Evolutionary conservation across 23 red algal species (phyloP).

Genomic region (Gracilaria domingensis): DNA sequence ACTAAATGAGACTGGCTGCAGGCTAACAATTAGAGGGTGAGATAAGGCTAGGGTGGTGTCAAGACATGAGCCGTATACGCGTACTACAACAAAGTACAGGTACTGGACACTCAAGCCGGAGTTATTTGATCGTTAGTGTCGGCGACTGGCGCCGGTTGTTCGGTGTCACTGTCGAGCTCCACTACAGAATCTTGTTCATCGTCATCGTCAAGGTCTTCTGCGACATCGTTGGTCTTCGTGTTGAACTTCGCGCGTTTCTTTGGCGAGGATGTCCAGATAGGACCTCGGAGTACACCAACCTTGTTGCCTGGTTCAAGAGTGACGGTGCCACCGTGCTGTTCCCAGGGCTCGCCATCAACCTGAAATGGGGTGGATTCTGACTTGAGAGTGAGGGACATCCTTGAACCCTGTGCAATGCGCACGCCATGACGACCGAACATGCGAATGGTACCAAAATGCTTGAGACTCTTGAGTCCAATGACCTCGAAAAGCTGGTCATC

Average conservation of each 20-base stretch:
- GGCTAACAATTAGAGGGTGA: not conserved
- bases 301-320: constrained; percentile 58
- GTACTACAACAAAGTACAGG: not conserved
- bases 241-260: constrained; percentile 70
- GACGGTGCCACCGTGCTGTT: constrained; percentile 58
- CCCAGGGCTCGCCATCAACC: constrained; percentile 95
- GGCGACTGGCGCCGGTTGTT: not conserved
- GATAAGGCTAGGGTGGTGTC: not conserved
- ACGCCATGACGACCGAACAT: constrained; percentile 66
- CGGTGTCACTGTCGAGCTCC: not conserved
- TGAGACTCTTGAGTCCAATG: constrained; percentile 76
- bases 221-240: not conserved
- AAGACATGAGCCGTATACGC: not conserved
- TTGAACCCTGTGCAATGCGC: constrained; percentile 74
- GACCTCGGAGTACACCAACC: constrained; percentile 63
- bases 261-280: constrained; percentile 24
- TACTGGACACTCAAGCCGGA: not conserved
- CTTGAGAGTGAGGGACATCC: constrained; percentile 72
- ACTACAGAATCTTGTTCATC: not conserved
- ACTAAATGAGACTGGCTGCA: not conserved
- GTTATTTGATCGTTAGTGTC: not conserved
- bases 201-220: not conserved
- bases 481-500: constrained; percentile 92
- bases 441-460: constrained; percentile 80
- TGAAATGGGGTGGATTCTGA: constrained; percentile 73